A percentile compares a stretch with the other conserved stretches of the same genome.
These are phyloP conservation scores for Aspergillus cristatus DNA, from an alignment of 495 filamentous ascomycete genomes.

Conservation along the genomic window DNA sequence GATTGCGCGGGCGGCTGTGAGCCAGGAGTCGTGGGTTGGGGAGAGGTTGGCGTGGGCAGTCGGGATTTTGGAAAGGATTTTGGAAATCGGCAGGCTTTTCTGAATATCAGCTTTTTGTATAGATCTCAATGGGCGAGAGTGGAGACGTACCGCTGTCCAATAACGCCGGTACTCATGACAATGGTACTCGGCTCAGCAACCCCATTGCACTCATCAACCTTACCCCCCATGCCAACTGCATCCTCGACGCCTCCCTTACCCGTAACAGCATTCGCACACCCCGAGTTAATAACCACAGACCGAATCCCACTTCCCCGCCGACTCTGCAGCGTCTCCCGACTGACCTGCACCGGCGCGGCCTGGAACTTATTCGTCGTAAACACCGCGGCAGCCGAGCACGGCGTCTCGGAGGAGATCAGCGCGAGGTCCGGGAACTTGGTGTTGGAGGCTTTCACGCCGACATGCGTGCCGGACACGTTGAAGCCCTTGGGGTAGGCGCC, in stretches of 20 bases:
- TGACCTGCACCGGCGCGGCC: constrained; percentile 85
- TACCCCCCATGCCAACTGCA: constrained; percentile 70
- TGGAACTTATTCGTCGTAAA: constrained; percentile 99
- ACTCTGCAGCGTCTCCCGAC: constrained; percentile 56
- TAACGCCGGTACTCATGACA: constrained; percentile 97
- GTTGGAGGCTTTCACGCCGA: constrained; percentile 89
- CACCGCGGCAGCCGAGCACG: constrained; percentile 86
- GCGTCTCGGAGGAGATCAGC: constrained; percentile 75
- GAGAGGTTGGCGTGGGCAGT: constrained; percentile 59
- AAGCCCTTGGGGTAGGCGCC: constrained; percentile 90
- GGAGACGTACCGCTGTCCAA: constrained; percentile 67
- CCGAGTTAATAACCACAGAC: constrained; percentile 86
- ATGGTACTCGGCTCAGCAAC: constrained; percentile 60
- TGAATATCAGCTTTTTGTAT: background rate
- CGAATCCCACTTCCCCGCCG: constrained; percentile 61
- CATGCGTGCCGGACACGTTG: constrained; percentile 74
- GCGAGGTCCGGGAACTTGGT: constrained; percentile 83
- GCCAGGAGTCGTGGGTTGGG: constrained; percentile 74
- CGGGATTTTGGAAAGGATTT: constrained; percentile 77
- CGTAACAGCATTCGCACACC: constrained; percentile 96
- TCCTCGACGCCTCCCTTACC: constrained; percentile 87
- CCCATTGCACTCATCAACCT: constrained; percentile 60
- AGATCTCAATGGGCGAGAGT: background rate
- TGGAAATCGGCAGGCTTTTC: constrained; percentile 74
- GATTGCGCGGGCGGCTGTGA: constrained; percentile 80